Evolutionary conservation across 2,329 filamentous ascomycete genomes (phyloP).

Genomic region (Clonostachys chloroleuca): DNA sequence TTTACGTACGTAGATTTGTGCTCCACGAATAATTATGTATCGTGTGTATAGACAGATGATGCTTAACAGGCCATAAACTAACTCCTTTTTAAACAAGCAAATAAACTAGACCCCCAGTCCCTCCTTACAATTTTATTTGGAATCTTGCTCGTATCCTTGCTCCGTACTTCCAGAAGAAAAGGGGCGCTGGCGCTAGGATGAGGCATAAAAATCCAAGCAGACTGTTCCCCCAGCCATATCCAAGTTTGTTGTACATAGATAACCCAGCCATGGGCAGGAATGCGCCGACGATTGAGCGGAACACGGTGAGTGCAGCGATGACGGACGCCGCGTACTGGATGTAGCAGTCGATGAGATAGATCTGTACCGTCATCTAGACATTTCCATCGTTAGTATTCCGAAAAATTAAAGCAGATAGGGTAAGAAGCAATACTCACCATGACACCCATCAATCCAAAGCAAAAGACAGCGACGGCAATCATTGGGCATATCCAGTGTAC

Average conservation of each 20-base stretch:
- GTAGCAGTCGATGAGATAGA: slow-evolving; percentile 54
- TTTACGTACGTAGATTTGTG: too few species aligned
- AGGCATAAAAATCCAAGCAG: slow-evolving; percentile 7
- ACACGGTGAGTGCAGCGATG: slow-evolving; percentile 52
- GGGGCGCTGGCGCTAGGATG: slow-evolving; percentile 2
- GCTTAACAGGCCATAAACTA: too few species aligned
- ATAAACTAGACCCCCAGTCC: too few species aligned
- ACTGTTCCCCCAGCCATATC: slow-evolving; percentile 11
- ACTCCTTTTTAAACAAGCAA: too few species aligned
- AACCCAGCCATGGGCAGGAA: slow-evolving; percentile 8
- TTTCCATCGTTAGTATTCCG: neutral
- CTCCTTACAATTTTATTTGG: too few species aligned
- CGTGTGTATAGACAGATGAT: too few species aligned
- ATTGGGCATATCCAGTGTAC: slow-evolving; percentile 19
- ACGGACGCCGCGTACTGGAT: slow-evolving; percentile 23
- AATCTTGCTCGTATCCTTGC: neutral
- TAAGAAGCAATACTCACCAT: slow-evolving; percentile 7
- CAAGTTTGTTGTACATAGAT: slow-evolving; percentile 8
- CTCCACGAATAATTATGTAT: too few species aligned
- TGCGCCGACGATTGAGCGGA: slow-evolving; percentile 31
- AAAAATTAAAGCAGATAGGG: slow-evolving; percentile 2
- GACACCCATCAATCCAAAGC: slow-evolving; percentile 27
- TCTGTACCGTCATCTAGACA: slow-evolving; percentile 36
- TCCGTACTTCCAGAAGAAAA: slow-evolving; percentile 1
- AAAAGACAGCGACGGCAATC: slow-evolving; percentile 35